Evolutionary conservation across 495 filamentous ascomycete genomes (phyloP), one percentile per base, ranked within the genome.

Genomic region (Xylona heveae): DNA sequence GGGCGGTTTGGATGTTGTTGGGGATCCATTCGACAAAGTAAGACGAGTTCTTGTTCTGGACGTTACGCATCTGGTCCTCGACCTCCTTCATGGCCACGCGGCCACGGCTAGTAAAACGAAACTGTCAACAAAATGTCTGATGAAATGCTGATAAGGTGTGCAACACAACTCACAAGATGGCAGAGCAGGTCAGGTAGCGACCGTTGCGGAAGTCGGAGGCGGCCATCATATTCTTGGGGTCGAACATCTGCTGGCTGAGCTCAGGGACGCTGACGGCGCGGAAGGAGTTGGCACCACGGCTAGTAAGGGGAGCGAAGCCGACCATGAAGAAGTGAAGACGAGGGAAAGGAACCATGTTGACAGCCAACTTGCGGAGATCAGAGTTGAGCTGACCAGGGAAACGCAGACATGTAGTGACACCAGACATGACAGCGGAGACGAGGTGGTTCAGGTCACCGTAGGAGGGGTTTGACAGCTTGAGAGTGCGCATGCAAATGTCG

Each of bases 291-390:
- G 84, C 71, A 49, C 84, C 82, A 57, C 88, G 82, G 68, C 78
- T 85, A 53, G 88, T 99, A 44, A 99, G 73, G 53, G 88, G 88
- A 56, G 88, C 85, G 58, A 99, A 99, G 54, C 88, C 88, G 54
- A 99, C 90, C 88, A 99, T 99, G 77, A 99, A 99, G 78, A 99
- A 99, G 62, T 99, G 88, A 34, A 99, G 79, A 78, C 88, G 88
- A 49, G 88, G 88, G 76, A 99, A 99, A 37, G 88, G 88, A 66
- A 99, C 88, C 88, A 99, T 99, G 79, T 99, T 99, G 62, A 99
- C 88, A 47, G 88, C 88, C 50, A 95, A 65, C 67, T 99, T 99
- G 64, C 88, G 82, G 42, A 99, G 80, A 62, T 99, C 88, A 44
- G 90, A 95, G 75, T 99, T 99, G 39, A 99, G 78, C 68, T 99